Conservation (phyloP, 805 yeast species). For the Starmerella apicola region DNA sequence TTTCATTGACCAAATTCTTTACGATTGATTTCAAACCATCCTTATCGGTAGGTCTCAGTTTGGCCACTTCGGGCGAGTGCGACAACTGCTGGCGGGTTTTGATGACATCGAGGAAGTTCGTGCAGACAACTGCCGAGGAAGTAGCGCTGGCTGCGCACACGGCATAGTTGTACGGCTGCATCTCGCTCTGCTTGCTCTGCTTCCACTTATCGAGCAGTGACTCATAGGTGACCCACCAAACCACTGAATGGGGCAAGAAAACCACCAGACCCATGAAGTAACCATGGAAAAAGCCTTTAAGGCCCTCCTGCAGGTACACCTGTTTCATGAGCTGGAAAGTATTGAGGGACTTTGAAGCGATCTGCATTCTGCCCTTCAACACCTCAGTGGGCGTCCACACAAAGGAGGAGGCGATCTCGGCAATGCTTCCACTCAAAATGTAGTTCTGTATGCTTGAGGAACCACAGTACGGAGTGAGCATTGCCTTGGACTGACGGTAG, state of each 20-base stretch:
- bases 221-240: constrained; percentile 33
- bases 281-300: constrained; percentile 73
- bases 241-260: constrained; percentile 33
- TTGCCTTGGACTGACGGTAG: constrained; percentile 30
- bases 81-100: constrained; percentile 37
- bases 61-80: constrained; percentile 29
- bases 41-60: constrained; percentile 30
- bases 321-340: constrained; percentile 18
- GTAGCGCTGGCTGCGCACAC: constrained; percentile 30
- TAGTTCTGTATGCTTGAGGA: constrained; percentile 27
- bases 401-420: constrained; percentile 30
- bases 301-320: constrained; percentile 53
- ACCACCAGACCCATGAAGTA: constrained; percentile 35
- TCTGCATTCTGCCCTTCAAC: constrained; percentile 34
- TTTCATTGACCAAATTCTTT: constrained; percentile 28
- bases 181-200: constrained; percentile 4
- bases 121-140: constrained; percentile 26
- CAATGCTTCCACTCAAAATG: constrained; percentile 29
- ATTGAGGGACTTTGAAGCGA: constrained; percentile 18
- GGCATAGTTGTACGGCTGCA: constrained; percentile 24
- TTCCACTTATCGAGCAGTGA: constrained; percentile 9
- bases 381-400: constrained; percentile 38
- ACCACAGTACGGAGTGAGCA: constrained; percentile 29
- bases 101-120: constrained; percentile 32
- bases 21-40: constrained; percentile 27